Evolutionary conservation across 139 green algal genomes (phyloP).

Genomic region (Micractinium conductrix): DNA sequence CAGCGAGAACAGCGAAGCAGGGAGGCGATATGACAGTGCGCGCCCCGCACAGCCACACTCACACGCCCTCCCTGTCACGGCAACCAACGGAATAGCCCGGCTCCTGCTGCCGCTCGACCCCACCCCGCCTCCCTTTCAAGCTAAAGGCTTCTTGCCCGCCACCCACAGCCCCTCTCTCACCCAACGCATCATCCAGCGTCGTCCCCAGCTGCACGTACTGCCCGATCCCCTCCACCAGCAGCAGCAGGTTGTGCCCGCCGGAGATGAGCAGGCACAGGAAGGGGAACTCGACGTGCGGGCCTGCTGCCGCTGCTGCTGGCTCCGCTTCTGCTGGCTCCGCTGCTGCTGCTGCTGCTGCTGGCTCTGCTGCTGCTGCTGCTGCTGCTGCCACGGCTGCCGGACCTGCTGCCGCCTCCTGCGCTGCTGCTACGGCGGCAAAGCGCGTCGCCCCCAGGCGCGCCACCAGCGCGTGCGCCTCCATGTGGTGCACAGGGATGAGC

Average conservation of each 20-base stretch:
- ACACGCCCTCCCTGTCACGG: too few relatives aligned
- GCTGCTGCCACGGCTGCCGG: neutral
- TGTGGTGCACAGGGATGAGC: conserved; percentile 94
- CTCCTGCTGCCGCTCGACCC: too few relatives aligned
- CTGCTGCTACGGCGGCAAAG: conserved; percentile 18
- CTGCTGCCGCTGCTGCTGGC: neutral
- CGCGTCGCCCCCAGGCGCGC: conserved; percentile 56
- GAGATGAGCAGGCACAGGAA: conserved; percentile 95
- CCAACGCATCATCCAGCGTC: conserved; percentile 95
- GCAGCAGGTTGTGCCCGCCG: conserved; percentile 95
- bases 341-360: neutral
- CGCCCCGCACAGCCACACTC: too few relatives aligned
- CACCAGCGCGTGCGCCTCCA: conserved; percentile 98
- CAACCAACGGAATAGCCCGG: too few relatives aligned
- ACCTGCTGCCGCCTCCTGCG: neutral
- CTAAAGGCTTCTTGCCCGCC: too few relatives aligned
- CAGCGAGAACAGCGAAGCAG: too few relatives aligned
- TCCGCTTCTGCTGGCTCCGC: neutral
- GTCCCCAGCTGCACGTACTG: conserved; percentile 91
- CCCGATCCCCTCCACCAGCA: conserved; percentile 89
- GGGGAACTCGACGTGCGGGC: conserved; percentile 73
- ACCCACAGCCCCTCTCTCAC: conserved; percentile 36
- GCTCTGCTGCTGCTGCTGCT: conserved; percentile 1
- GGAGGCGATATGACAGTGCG: too few relatives aligned
- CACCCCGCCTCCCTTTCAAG: too few relatives aligned